Evolutionary conservation across 192 early-diverging fungal genomes (phyloP).

Genomic region (Spizellomyces punctatus): DNA sequence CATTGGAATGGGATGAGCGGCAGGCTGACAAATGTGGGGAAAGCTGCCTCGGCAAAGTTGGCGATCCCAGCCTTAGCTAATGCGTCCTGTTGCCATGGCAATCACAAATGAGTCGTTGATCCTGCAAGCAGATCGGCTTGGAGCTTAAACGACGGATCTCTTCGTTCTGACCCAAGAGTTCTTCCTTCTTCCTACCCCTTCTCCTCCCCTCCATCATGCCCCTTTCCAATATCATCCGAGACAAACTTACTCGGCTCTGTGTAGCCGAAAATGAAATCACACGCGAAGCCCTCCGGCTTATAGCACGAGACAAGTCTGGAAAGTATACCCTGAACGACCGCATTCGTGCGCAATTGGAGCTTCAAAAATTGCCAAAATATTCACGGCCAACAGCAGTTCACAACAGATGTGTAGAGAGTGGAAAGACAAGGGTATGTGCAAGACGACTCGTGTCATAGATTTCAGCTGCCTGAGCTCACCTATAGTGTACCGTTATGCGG

Average conservation of each 20-base stretch:
- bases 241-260: constrained; percentile 43
- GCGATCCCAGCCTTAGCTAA: no score
- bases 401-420: constrained; percentile 47
- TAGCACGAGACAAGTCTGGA: constrained; percentile 36
- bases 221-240: constrained; percentile 31
- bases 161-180: no score
- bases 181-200: no score
- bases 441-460: not conserved
- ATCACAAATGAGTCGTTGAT: no score
- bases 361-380: constrained; percentile 51
- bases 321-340: constrained; percentile 33
- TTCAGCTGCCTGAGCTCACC: not conserved
- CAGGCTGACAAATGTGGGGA: no score
- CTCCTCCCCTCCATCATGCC: constrained; percentile 19
- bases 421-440: constrained; percentile 45
- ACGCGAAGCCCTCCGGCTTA: constrained; percentile 49
- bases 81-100: no score
- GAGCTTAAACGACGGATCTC: no score
- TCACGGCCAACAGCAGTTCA: constrained; percentile 42
- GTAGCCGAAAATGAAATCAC: constrained; percentile 38
- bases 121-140: no score
- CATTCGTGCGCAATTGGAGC: constrained; percentile 48
- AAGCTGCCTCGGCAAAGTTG: no score
- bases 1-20: not conserved
- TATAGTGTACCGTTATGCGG: no score